Conservation (phyloP, 2,329 filamentous ascomycete species). For the Claviceps maximensis region DNA sequence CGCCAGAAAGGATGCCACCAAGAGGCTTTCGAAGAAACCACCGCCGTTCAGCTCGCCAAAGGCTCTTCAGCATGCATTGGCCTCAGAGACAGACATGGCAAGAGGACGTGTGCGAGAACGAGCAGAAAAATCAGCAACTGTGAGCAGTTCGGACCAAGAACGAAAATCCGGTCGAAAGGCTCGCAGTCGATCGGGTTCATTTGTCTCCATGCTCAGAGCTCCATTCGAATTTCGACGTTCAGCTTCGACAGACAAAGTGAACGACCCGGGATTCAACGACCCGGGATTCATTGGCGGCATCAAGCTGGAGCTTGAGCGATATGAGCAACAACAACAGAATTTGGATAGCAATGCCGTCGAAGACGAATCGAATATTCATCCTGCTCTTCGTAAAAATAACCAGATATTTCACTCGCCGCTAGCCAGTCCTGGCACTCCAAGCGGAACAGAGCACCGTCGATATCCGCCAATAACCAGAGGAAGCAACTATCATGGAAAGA, state of each 20-base stretch:
- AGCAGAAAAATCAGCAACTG: constrained; percentile 5
- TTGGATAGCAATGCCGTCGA: constrained; percentile 15
- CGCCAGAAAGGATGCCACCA: constrained; percentile 12
- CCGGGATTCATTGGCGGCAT: constrained; percentile 27
- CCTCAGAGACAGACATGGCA: constrained; percentile 6
- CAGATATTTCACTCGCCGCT: constrained; percentile 13
- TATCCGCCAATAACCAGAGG: constrained; percentile 26
- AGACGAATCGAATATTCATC: constrained; percentile 18
- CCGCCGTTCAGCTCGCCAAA: constrained; percentile 14
- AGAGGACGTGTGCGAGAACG: constrained; percentile 5
- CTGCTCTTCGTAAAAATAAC: constrained; percentile 19
- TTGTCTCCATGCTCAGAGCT: constrained; percentile 21
- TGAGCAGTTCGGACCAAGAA: constrained; percentile 10
- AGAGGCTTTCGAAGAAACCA: constrained; percentile 20
- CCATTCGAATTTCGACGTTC: constrained; percentile 22
- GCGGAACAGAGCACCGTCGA: constrained; percentile 15
- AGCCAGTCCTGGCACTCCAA: constrained; percentile 2
- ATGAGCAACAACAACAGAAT: constrained; percentile 18
- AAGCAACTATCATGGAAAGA: constrained; percentile 13
- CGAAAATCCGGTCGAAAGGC: constrained; percentile 10
- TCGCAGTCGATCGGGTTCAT: constrained; percentile 23
- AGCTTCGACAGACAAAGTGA: constrained; percentile 17
- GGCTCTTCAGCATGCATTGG: constrained; percentile 6
- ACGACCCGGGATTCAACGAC: constrained; percentile 23
- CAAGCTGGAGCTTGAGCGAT: constrained; percentile 26